Evolutionary conservation across 306 rosid species (phyloP).

Genomic region (Vigna unguiculata): DNA sequence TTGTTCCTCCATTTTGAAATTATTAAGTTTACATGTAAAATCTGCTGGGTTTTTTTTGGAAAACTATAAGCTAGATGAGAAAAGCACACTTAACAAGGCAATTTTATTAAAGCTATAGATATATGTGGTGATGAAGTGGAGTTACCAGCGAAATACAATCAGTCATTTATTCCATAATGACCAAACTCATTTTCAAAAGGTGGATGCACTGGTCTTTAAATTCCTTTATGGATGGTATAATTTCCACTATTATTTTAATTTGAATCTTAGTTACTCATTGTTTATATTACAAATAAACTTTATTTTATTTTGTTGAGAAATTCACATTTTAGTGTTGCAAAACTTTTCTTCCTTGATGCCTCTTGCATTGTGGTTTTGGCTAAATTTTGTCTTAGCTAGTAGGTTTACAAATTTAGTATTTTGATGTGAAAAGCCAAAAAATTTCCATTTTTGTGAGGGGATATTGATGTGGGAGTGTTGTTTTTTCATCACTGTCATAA

Average conservation of each 20-base stretch:
- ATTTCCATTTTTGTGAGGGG: neutral
- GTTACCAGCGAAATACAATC: neutral
- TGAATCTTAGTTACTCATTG: neutral
- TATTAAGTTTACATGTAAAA: neutral
- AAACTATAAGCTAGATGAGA: neutral
- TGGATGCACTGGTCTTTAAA: neutral
- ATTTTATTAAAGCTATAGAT: neutral
- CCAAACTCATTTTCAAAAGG: neutral
- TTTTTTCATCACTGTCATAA: too few relatives aligned
- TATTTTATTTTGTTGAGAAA: neutral
- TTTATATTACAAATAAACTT: neutral
- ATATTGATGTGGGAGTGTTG: neutral
- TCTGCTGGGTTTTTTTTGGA: neutral
- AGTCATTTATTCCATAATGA: neutral
- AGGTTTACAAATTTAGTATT: neutral
- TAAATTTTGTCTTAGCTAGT: neutral
- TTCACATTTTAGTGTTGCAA: neutral
- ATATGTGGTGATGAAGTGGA: neutral
- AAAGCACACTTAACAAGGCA: neutral
- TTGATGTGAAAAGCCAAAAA: neutral
- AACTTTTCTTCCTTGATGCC: neutral
- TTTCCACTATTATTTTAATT: neutral
- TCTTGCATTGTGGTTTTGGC: conserved; percentile 2
- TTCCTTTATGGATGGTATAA: neutral
- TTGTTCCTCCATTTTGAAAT: neutral